phyloP scores from a whole-genome alignment of 2,329 filamentous ascomycete species.

The Hypoxylon sp. region DNA sequence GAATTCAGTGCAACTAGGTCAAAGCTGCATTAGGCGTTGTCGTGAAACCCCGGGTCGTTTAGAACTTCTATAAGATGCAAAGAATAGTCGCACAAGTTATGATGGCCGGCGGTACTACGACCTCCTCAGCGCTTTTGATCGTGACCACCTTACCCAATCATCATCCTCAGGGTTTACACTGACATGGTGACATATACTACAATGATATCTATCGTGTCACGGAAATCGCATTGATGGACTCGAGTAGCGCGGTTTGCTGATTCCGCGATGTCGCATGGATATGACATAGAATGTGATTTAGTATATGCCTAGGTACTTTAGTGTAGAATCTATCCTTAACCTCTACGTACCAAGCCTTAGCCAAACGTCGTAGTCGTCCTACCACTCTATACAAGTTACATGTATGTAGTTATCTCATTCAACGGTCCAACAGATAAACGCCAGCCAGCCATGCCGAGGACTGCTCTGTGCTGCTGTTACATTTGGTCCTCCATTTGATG shows the following conservation, averaged over 20 bases:
- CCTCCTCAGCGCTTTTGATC: slow-evolving; percentile 1
- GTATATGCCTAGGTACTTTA: slow-evolving; percentile 5
- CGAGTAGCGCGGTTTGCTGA: not conserved
- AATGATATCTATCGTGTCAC: not conserved
- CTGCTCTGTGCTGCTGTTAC: slow-evolving; percentile 55
- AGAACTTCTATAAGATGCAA: slow-evolving; percentile 11
- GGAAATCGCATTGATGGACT: not conserved
- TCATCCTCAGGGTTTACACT: slow-evolving; percentile 6
- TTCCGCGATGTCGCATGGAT: slow-evolving; percentile 8
- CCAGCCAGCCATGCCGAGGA: slow-evolving; percentile 24
- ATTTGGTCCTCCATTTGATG: slow-evolving; percentile 78
- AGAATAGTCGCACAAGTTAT: slow-evolving; percentile 12
- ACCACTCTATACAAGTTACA: slow-evolving; percentile 20
- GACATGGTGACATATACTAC: slow-evolving; percentile 6
- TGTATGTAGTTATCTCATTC: slow-evolving; percentile 6
- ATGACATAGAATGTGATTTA: slow-evolving; percentile 10
- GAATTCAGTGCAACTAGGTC: slow-evolving; percentile 33
- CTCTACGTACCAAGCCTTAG: slow-evolving; percentile 13
- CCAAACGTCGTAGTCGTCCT: slow-evolving; percentile 9
- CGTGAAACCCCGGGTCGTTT: slow-evolving; percentile 19
- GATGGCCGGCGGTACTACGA: not conserved
- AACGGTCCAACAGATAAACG: slow-evolving; percentile 18
- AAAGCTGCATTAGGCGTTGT: slow-evolving; percentile 29
- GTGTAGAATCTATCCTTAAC: not conserved
- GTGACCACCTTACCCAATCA: not conserved